Conservation (phyloP, 441 rosid species). For the Croton setiger region DNA sequence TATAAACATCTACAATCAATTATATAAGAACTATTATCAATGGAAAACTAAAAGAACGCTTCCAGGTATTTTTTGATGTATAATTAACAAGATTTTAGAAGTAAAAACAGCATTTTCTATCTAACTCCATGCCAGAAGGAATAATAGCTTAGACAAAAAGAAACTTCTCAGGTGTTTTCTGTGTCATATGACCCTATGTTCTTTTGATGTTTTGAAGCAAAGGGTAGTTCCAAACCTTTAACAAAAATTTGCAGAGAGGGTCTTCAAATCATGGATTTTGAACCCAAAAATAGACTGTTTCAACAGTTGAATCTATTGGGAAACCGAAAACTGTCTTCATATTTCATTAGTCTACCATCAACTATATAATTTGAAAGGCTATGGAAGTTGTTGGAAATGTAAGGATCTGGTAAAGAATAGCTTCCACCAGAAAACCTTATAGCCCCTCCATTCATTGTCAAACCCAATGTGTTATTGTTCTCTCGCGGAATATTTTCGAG, state of each 20-base stretch:
- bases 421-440: conserved; percentile 29
- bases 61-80: neutral
- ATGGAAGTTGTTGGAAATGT: conserved; percentile 32
- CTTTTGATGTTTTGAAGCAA: neutral
- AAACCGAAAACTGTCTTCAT: conserved; percentile 28
- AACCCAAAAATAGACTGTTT: neutral
- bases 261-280: neutral
- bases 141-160: neutral
- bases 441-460: conserved; percentile 36
- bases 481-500: conserved; percentile 29
- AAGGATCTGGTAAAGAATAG: conserved; percentile 33
- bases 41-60: neutral
- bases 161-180: neutral
- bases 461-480: conserved; percentile 21
- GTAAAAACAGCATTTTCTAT: conserved; percentile 4
- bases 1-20: neutral
- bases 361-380: conserved; percentile 22
- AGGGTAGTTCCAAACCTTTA: neutral
- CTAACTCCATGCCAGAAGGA: neutral
- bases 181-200: neutral
- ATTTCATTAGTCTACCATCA: conserved; percentile 32
- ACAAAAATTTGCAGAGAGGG: neutral
- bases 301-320: conserved; percentile 21
- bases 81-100: neutral
- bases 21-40: neutral